Evolutionary conservation across 148 eudicot genomes (phyloP).

Genomic region (Euryodendron excelsum): DNA sequence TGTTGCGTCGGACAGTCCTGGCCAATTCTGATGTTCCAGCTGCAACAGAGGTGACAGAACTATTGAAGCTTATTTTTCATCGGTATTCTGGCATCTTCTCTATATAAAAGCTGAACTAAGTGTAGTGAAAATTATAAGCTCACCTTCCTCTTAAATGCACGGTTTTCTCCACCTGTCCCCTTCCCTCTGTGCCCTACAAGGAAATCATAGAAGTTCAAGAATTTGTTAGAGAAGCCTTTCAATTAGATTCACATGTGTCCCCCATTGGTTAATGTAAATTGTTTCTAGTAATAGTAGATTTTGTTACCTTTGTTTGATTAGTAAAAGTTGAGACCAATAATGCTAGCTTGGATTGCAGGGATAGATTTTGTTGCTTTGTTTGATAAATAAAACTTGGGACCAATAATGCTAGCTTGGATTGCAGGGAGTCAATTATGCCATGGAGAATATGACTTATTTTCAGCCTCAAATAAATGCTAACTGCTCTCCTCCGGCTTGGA

Average conservation of each 20-base stretch:
- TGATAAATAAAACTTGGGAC: not conserved
- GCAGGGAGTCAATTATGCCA: slow-evolving; percentile 28
- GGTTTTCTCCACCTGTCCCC: not conserved
- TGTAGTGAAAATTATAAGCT: not conserved
- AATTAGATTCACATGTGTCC: not conserved
- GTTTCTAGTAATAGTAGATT: not conserved
- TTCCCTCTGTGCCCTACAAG: not conserved
- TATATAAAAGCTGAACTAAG: not conserved
- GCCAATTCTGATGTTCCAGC: slow-evolving; percentile 29
- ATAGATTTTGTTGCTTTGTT: not conserved
- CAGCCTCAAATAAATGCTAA: slow-evolving; percentile 18
- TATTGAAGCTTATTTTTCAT: not conserved
- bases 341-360: slow-evolving; percentile 30
- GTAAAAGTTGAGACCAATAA: not conserved
- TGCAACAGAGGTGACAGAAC: slow-evolving; percentile 32
- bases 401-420: slow-evolving; percentile 14
- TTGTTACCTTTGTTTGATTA: not conserved
- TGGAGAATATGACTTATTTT: slow-evolving; percentile 15
- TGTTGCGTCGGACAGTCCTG: slow-evolving; percentile 4
- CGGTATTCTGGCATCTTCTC: not conserved
- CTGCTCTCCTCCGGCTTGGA: slow-evolving; percentile 15
- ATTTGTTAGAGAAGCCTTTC: slow-evolving; percentile 1
- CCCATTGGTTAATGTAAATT: not conserved
- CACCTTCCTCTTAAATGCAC: not conserved
- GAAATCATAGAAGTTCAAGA: not conserved